Percentiles rank a stretch among this genome's conserved stretches.
These are phyloP conservation scores for Yamadazyma takamatsuzukensis DNA, from an alignment of 805 yeast genomes.

Conservation along the genomic window DNA sequence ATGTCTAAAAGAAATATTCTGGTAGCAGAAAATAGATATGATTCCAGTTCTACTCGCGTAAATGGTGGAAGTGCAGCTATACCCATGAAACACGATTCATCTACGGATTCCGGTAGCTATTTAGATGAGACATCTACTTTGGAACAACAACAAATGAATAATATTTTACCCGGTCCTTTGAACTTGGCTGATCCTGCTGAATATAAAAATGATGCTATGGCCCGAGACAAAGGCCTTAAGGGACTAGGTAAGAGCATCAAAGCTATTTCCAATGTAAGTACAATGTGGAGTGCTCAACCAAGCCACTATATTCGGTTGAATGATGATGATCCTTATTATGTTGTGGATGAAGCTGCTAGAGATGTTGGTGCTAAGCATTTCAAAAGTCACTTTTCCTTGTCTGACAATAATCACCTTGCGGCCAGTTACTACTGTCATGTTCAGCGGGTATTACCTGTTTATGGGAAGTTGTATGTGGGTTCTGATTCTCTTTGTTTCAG, in stretches of 20 bases:
- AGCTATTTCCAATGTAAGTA: slow-evolving; percentile 26
- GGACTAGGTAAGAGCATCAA: slow-evolving; percentile 24
- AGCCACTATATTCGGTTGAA: slow-evolving; percentile 52
- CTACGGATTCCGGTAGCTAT: slow-evolving; percentile 1
- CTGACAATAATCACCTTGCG: slow-evolving; percentile 46
- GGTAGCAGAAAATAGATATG: slow-evolving; percentile 24
- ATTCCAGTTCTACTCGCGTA: slow-evolving; percentile 7
- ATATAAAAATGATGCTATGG: slow-evolving; percentile 9
- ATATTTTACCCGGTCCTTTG: slow-evolving; percentile 18
- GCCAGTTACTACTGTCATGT: slow-evolving; percentile 71
- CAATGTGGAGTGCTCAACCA: slow-evolving; percentile 56
- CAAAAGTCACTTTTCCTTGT: slow-evolving; percentile 61
- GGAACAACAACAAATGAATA: too few relatives aligned
- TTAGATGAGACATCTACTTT: slow-evolving; percentile 5
- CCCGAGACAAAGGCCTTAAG: slow-evolving; percentile 15
- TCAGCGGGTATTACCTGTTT: slow-evolving; percentile 68
- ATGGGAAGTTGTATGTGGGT: slow-evolving; percentile 81
- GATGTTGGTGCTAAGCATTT: slow-evolving; percentile 54
- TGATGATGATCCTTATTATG: slow-evolving; percentile 46
- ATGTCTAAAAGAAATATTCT: slow-evolving; percentile 19
- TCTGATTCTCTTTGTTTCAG: slow-evolving; percentile 70
- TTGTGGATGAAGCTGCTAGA: slow-evolving; percentile 42
- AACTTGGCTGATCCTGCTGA: slow-evolving; percentile 26
- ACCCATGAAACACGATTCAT: not conserved
- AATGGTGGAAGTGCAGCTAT: not conserved